Evolutionary conservation across 768 basidiomycete species (phyloP), one percentile per base, ranked within the genome.

Genomic region (Harrya chromipes): DNA sequence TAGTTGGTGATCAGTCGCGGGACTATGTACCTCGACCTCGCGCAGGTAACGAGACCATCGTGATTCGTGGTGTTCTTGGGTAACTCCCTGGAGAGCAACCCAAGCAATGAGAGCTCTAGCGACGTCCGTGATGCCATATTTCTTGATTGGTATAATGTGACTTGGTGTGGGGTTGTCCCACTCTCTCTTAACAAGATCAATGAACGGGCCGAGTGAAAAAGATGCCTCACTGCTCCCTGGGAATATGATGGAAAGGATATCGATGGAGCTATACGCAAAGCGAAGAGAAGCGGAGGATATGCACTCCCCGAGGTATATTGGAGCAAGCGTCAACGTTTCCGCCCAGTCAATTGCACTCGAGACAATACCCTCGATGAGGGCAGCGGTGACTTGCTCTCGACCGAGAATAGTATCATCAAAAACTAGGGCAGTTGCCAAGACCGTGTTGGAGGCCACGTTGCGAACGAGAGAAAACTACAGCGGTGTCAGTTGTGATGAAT

Each of bases 11-110:
- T 68, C 16, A 56, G 69, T 41, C 67, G 65, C 40, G n/a, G 66
- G 63, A 49, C 80, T 79, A 36, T 78, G 77, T 45, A 85, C 76
- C 52, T 81, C 74, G 19, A 91, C 78, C 63, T 90, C 88, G 47
- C 72, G 76, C 53, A 90, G 72, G 60, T 78, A 70, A 56, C 74
- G 72, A 46, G 85, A 77, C 86, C 88, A 88, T 37, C 68, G 71
- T 61, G 77, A 74, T 62, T 92, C 88, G 56, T 88, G 85, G 78
- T 84, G 88, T 57, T 88, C 82, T 59, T 84, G 81, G 1, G 90
- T 93, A 37, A 89, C 82, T 29, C 85, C 83, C 59, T 92, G 90
- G 36, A 93, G 70, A 1, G 87, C 81, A 6, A 84, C 84, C 87
- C 89, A 92, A 1, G 82, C 87, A 7, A 88, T 77, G 19, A 93